Evolutionary conservation across 73 alveolate genomes (phyloP), one percentile per base, ranked within the genome.

Genomic region (Stentor coeruleus): DNA sequence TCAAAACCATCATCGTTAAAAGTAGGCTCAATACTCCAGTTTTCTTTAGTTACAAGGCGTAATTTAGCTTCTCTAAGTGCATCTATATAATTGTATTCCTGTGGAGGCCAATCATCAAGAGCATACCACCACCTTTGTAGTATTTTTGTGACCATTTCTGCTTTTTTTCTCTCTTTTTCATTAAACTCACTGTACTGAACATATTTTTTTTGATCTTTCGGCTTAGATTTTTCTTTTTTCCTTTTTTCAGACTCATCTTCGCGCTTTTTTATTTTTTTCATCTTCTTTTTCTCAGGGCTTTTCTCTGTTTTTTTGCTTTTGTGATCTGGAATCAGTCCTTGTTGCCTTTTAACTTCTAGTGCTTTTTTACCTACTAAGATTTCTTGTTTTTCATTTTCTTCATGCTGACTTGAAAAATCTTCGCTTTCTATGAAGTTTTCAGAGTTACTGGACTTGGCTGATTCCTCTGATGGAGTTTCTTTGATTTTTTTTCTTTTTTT

Each of bases 31-130:
- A 59, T 74, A 77, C 87, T 88, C 96, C 96, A 93, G 84, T 85
- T 87, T 36, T 59, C 85, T 31, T 84, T 72, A 38, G 88, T 90
- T 3, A 93, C 97, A 15, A 84, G 57, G 58, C 95, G 75, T 77
- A 93, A 84, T 38, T 86, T 83, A 79, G 83, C 74, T 59, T 91
- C 87, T 57, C 81, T 88, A 58, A 93, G 74, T 55, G 85, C 74
- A 0, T 35, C 66, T 37, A 58, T 33, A 37, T 86, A 86, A 77
- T 93, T 94, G 81, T 83, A 93, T 76, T 91, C 88, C 76, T 58
- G 93, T 11, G 98, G 98, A 1, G 97, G 97, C 98, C 98, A 93
- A 15, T 38, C 76, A 26, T 96, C 96, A 6, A 91, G 85, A 11
- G 89, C 94, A 76, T 84, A 90, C 92, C 93, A 87, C 94, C 95